These are phyloP conservation scores for Primulina tabacum DNA, from an alignment of 257 asterid genomes.

Conservation along the genomic window DNA sequence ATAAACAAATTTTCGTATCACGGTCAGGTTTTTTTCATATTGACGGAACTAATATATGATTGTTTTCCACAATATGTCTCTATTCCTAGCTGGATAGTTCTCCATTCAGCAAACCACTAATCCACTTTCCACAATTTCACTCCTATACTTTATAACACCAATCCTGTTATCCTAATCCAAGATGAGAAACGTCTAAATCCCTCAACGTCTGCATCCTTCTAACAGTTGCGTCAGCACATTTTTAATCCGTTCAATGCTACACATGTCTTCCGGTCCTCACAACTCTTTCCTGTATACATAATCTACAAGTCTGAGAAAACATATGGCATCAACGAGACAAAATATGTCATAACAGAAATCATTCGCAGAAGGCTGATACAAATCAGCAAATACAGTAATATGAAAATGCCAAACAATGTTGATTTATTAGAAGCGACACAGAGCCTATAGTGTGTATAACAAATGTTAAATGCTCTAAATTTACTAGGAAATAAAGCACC, in stretches of 20 bases:
- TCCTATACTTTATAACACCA: background rate
- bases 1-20: background rate
- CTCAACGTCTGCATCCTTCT: background rate
- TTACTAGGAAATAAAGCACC: constrained; percentile 22
- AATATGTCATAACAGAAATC: background rate
- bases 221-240: background rate
- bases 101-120: background rate
- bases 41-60: background rate
- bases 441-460: background rate
- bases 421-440: background rate
- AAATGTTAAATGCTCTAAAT: constrained; percentile 12
- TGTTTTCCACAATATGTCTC: background rate
- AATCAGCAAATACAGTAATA: constrained; percentile 1
- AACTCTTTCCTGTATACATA: background rate
- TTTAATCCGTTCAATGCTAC: background rate
- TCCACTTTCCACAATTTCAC: background rate
- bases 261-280: background rate
- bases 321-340: constrained; percentile 11
- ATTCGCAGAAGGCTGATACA: background rate
- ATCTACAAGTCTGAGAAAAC: background rate
- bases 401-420: background rate
- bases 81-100: background rate
- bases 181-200: background rate
- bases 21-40: background rate
- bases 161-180: background rate